Evolutionary conservation across 2,329 filamentous ascomycete species (phyloP).

Genomic region (Claviceps digitariae): DNA sequence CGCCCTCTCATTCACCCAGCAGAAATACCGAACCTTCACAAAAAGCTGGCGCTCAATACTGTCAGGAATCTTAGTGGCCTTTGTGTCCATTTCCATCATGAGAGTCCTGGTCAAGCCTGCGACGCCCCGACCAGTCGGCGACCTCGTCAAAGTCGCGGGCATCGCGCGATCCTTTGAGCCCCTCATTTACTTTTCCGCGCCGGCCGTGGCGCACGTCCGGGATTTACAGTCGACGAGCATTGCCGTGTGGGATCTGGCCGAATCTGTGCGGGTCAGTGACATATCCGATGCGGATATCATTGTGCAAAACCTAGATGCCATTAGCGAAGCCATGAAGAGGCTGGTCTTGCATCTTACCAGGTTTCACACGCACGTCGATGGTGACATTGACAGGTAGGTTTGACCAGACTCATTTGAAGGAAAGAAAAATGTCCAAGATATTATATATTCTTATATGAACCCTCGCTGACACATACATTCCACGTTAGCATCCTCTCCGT

Average conservation of each 20-base stretch:
- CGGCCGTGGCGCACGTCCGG: conserved; percentile 71
- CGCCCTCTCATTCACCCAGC: conserved; percentile 49
- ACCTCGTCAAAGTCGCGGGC: conserved; percentile 80
- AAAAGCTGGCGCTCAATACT: conserved; percentile 57
- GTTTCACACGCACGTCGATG: conserved; percentile 88
- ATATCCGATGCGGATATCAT: conserved; percentile 84
- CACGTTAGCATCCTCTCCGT: conserved; percentile 79
- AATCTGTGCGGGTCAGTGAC: conserved; percentile 77
- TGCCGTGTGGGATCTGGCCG: conserved; percentile 87
- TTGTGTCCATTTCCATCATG: conserved; percentile 53
- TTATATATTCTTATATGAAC: too few relatives aligned
- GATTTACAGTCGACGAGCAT: conserved; percentile 84
- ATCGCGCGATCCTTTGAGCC: conserved; percentile 88
- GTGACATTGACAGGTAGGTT: conserved; percentile 68
- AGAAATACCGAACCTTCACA: conserved; percentile 46
- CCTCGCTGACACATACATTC: too few relatives aligned
- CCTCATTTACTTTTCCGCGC: conserved; percentile 86
- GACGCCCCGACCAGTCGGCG: conserved; percentile 30
- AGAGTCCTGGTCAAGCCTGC: conserved; percentile 58
- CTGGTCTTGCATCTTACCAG: conserved; percentile 75
- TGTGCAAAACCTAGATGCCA: conserved; percentile 68
- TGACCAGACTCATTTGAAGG: too few relatives aligned
- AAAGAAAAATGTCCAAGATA: too few relatives aligned
- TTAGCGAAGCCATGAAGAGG: conserved; percentile 75
- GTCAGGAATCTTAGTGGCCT: conserved; percentile 42